Base-by-base conservation (phyloP, 2,329 filamentous ascomycete species). In the Colletotrichum sp. region DNA sequence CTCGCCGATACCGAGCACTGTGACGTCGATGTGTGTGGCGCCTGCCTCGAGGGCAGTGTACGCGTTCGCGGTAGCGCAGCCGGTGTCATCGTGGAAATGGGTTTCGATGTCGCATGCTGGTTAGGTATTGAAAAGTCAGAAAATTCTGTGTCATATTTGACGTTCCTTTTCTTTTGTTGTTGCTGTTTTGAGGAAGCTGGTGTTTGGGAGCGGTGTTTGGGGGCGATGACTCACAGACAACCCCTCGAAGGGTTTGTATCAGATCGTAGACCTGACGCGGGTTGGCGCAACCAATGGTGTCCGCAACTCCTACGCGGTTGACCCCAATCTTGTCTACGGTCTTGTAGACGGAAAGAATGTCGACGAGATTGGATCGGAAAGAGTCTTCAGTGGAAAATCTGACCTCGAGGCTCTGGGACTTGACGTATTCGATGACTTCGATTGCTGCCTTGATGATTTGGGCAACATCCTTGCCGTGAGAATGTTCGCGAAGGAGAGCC, bases 211-310 rank as follows among this genome's bases (percentile, higher is more conserved):
- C 28, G 21, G 4, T 15, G 13, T 58, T 10, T 48, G 1, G n/a
- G n/a, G 43, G 10, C 43, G 55, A 16, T 61, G 58, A 61, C 58
- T 61, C 58, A 61, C 68, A 84, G 70, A 87, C 86, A 73, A 87
- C 84, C 52, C 85, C 84, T 78, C 95, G 91, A 61, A 98, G 91
- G 18, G 96, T 97, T 81, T 95, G 89, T 78, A 98, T 93, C 30
- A 98, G 90, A 83, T 98, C 94, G 86, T 97, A 98, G 62, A 98
- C 96, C 87, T 97, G 94, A 82, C 96, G 89, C 68, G 96, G 96
- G 38, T 92, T 92, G 73, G 95, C 95, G 81, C 94, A 95, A 71
- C 94, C 94, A 79, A 98, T 95, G 13, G 96, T 98, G 84, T 98
- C 96, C 62, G 96, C 96, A 83, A 98, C 95, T 87, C 96, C 96